Percentiles rank a stretch among this genome's conserved stretches.
phyloP scores from a whole-genome alignment of 192 early-diverging fungal genomes.

The Backusella circina region DNA sequence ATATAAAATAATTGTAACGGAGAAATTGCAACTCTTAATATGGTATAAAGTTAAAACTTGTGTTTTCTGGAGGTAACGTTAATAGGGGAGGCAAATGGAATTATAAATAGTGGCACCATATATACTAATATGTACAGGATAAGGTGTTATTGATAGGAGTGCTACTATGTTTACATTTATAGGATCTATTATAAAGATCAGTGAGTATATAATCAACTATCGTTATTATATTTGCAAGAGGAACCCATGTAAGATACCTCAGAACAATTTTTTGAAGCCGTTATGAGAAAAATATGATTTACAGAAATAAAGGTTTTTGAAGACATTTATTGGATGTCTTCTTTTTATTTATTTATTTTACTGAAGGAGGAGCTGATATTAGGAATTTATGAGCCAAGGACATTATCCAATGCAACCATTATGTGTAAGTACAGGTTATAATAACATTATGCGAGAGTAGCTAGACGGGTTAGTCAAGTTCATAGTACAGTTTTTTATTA shows the following conservation, averaged over 20 bases:
- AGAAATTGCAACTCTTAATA: constrained; percentile 33
- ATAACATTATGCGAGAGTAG: too few relatives aligned
- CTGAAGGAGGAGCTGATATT: constrained; percentile 26
- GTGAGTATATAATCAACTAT: too few relatives aligned
- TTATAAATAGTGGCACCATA: background rate
- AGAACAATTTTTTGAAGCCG: constrained; percentile 42
- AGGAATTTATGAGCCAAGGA: constrained; percentile 36
- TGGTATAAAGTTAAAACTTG: constrained; percentile 38
- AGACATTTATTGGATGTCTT: constrained; percentile 32
- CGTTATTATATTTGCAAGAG: too few relatives aligned
- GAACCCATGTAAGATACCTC: background rate
- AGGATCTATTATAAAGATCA: constrained; percentile 14
- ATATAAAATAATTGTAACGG: constrained; percentile 36
- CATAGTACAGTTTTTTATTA: too few relatives aligned
- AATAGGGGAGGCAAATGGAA: constrained; percentile 17
- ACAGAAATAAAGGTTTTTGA: too few relatives aligned
- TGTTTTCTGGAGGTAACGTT: constrained; percentile 42
- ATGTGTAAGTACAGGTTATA: background rate
- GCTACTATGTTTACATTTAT: constrained; percentile 16
- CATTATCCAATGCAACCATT: constrained; percentile 11
- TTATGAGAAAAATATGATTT: constrained; percentile 39
- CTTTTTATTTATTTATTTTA: too few relatives aligned
- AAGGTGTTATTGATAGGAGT: constrained; percentile 15
- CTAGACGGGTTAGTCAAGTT: too few relatives aligned
- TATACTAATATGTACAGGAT: background rate